phyloP scores from a whole-genome alignment of 345 rosid species.

The Arabidopsis suecica region DNA sequence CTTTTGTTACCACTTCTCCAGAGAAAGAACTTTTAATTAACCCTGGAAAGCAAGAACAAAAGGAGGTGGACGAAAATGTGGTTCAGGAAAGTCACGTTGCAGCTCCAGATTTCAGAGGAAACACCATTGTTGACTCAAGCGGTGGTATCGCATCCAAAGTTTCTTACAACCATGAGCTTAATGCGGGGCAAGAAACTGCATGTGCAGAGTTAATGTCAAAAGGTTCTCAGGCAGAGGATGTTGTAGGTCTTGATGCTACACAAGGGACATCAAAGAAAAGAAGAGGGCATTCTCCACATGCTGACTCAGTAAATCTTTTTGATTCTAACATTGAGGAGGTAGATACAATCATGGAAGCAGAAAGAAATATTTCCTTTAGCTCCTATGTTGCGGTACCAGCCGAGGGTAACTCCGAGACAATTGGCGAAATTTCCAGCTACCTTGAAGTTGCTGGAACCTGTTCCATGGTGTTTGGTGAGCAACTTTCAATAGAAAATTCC shows the following conservation, averaged over 20 bases:
- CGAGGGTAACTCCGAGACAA: not conserved
- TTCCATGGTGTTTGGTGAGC: conserved; percentile 41
- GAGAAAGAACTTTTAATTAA: not conserved
- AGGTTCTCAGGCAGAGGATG: conserved; percentile 1
- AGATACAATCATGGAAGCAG: conserved; percentile 11
- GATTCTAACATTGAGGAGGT: not conserved
- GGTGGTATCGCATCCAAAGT: not conserved
- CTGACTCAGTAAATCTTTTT: not conserved
- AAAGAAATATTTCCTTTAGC: not conserved
- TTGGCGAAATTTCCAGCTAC: conserved; percentile 3
- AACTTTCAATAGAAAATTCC: not conserved
- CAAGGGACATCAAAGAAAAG: conserved; percentile 10
- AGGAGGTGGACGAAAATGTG: conserved; percentile 6
- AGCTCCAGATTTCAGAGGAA: not conserved
- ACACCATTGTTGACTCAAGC: not conserved
- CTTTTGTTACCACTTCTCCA: conserved; percentile 10
- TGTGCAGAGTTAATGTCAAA: conserved; percentile 5
- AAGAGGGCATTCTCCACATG: conserved; percentile 2
- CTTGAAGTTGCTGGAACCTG: conserved; percentile 10
- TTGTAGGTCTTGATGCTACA: conserved; percentile 2
- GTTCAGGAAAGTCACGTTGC: not conserved
- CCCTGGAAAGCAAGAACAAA: conserved; percentile 10
- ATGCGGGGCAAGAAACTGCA: conserved; percentile 6
- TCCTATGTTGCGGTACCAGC: conserved; percentile 9
- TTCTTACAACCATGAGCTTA: conserved; percentile 16